Conservation (phyloP, 169 alveolate species). For the Cryptosporidium baileyi region DNA sequence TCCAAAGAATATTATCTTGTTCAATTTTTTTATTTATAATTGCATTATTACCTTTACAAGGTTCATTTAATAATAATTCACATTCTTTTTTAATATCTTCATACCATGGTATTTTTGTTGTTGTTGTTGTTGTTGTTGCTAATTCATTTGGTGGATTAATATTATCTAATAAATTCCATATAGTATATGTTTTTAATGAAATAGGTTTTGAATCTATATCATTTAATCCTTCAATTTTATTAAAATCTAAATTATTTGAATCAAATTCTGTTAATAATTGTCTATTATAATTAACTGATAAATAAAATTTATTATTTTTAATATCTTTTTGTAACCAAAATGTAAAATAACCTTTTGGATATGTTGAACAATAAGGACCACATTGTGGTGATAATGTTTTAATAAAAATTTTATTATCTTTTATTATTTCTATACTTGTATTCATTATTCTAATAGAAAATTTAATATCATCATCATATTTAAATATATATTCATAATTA, state of each 20-base stretch:
- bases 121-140: constrained; percentile 48
- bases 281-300: constrained; percentile 5
- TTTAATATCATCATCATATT: not conserved
- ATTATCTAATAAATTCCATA: not conserved
- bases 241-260: not conserved
- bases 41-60: constrained; percentile 33
- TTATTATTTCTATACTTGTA: not conserved
- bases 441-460: not conserved
- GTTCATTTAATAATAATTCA: not conserved
- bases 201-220: not conserved
- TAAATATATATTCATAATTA: not conserved
- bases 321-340: constrained; percentile 30
- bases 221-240: not conserved
- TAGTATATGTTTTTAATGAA: not conserved
- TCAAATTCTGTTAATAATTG: not conserved
- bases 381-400: constrained; percentile 33
- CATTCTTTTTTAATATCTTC: constrained; percentile 26
- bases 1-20: constrained; percentile 36
- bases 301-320: not conserved
- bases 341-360: constrained; percentile 45
- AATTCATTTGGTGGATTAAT: not conserved
- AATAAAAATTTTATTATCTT: not conserved
- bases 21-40: not conserved
- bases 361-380: constrained; percentile 67
- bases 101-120: constrained; percentile 37